phyloP scores from a whole-genome alignment of 192 early-diverging fungal genomes.

The Podila clonocystis region DNA sequence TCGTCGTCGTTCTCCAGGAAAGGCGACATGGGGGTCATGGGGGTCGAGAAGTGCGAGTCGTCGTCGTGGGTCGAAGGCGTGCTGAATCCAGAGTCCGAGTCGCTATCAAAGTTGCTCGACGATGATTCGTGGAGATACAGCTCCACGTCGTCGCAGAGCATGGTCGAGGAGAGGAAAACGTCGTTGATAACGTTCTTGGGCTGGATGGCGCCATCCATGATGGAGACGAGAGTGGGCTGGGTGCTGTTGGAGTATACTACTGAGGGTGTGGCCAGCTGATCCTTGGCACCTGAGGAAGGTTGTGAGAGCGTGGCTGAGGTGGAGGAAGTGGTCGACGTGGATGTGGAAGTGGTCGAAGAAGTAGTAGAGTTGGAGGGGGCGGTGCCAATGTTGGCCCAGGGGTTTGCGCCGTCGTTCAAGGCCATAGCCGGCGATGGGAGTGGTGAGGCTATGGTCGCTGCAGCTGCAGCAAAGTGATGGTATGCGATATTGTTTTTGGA shows the following conservation, averaged over 20 bases:
- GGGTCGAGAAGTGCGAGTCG: conserved; percentile 29
- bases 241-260: conserved; percentile 46
- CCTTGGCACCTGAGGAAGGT: conserved; percentile 16
- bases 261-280: conserved; percentile 25
- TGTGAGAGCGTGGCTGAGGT: conserved; percentile 6
- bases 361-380: background rate
- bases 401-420: conserved; percentile 38
- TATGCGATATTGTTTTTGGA: conserved; percentile 50
- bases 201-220: conserved; percentile 29
- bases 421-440: conserved; percentile 50
- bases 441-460: conserved; percentile 48
- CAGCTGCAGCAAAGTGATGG: conserved; percentile 41
- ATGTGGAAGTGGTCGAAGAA: background rate
- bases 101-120: conserved; percentile 38
- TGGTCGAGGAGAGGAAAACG: conserved; percentile 50
- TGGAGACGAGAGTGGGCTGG: conserved; percentile 32
- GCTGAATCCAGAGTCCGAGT: conserved; percentile 49
- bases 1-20: conserved; percentile 48
- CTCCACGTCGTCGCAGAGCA: conserved; percentile 51
- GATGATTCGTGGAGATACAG: conserved; percentile 42
- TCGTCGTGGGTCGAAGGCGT: conserved; percentile 40
- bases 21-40: conserved; percentile 51
- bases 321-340: conserved; percentile 6
- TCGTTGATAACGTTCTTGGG: conserved; percentile 54
- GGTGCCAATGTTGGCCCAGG: conserved; percentile 40